These are phyloP conservation scores for Cenchrus purpureus DNA, from an alignment of 176 grass and related monocot genomes.

Conservation along the genomic window DNA sequence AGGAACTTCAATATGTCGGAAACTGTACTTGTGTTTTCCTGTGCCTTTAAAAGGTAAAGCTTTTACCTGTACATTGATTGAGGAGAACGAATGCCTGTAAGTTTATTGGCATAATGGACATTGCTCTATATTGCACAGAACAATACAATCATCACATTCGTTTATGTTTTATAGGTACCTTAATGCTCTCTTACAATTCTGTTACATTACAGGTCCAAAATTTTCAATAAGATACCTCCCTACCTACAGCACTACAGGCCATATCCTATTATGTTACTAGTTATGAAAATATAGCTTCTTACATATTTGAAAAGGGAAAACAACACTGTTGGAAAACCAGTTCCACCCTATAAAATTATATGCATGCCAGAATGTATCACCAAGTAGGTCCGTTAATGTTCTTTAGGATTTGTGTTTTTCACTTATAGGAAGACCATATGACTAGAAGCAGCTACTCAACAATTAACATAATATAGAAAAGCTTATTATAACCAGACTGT, in stretches of 20 bases:
- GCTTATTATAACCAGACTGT: not conserved
- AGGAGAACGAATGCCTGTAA: constrained; percentile 5
- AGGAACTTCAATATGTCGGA: constrained; percentile 79
- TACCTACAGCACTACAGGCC: not conserved
- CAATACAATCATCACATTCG: not conserved
- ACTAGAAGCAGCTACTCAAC: not conserved
- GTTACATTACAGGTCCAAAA: not conserved
- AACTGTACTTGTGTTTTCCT: constrained; percentile 99
- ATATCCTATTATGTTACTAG: not conserved
- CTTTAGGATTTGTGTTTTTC: not conserved
- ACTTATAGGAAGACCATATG: not conserved
- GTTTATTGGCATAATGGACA: not conserved
- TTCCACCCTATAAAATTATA: not conserved
- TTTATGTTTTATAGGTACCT: constrained; percentile 22
- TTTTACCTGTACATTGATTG: constrained; percentile 61
- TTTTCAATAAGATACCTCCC: not conserved
- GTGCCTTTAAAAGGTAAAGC: constrained; percentile 83
- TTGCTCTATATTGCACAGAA: constrained; percentile 8
- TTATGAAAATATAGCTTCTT: not conserved
- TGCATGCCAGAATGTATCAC: not conserved
- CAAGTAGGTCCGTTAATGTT: not conserved
- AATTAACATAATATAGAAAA: not conserved
- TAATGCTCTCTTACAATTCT: not conserved
- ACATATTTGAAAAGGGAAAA: not conserved
- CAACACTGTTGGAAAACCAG: not conserved